Percentiles rank a stretch among this genome's conserved stretches.
Conservation (phyloP, 2,329 filamentous ascomycete genomes). For the Pseudogymnoascus sp. region DNA sequence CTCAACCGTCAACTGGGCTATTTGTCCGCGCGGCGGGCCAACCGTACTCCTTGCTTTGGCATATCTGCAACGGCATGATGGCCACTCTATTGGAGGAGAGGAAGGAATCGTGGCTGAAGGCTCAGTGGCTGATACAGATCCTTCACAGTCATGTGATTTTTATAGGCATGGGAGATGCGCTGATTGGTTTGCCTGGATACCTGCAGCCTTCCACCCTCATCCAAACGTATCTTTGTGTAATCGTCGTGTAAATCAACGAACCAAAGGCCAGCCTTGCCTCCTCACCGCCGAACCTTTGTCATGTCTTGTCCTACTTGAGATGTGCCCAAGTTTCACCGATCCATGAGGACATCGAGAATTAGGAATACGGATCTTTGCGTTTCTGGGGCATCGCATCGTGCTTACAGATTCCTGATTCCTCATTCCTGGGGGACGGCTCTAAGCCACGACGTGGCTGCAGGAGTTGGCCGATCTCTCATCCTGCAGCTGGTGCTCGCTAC, state of each 20-base stretch:
- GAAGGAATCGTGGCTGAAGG: conserved; percentile 3
- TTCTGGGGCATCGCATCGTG: not conserved
- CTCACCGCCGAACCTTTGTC: not conserved
- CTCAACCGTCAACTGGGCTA: not conserved
- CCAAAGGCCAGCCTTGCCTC: not conserved
- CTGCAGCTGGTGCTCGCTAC: not conserved
- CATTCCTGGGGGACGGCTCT: not conserved
- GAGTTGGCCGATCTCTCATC: not conserved
- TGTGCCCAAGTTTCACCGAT: not conserved
- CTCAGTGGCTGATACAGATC: not conserved
- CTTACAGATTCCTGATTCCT: not conserved
- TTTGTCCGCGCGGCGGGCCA: not conserved
- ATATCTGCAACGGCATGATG: not conserved
- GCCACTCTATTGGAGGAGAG: not conserved
- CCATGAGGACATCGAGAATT: not conserved
- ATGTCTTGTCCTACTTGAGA: not conserved
- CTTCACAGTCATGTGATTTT: not conserved
- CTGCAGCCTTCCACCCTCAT: not conserved
- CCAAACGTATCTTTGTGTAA: not conserved
- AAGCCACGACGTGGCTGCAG: not conserved
- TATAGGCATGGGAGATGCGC: not conserved
- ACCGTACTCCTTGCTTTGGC: not conserved
- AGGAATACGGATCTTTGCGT: not conserved
- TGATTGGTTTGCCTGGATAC: not conserved
- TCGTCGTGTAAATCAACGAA: not conserved